phyloP scores from a whole-genome alignment of 768 basidiomycete species.

The Clathrus columnatus region DNA sequence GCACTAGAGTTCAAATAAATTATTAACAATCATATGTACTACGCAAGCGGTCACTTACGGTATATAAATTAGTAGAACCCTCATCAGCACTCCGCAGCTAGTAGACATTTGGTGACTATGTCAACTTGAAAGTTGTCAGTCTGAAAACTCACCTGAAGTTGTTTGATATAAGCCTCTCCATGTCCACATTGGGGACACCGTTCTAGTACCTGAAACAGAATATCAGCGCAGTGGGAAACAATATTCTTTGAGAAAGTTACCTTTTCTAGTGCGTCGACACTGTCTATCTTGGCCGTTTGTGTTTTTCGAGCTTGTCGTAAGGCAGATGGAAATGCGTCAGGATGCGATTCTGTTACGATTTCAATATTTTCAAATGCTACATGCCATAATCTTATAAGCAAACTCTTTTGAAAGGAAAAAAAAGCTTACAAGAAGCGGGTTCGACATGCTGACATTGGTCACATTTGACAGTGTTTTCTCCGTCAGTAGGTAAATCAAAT shows the following conservation, averaged over 20 bases:
- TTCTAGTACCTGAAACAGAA: slow-evolving; percentile 67
- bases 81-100: slow-evolving; percentile 88
- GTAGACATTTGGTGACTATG: not conserved
- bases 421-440: slow-evolving; percentile 70
- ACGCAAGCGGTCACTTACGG: too few relatives aligned
- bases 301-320: slow-evolving; percentile 84
- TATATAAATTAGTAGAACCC: slow-evolving; percentile 90
- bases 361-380: slow-evolving; percentile 88
- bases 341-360: slow-evolving; percentile 84
- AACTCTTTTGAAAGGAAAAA: not conserved
- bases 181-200: slow-evolving; percentile 85
- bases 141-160: slow-evolving; percentile 58
- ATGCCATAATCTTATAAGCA: not conserved
- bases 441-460: slow-evolving; percentile 85
- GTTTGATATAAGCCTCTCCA: slow-evolving; percentile 78
- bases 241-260: slow-evolving; percentile 22
- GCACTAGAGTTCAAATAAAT: slow-evolving; percentile 39
- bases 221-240: slow-evolving; percentile 1
- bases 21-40: not conserved
- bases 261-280: slow-evolving; percentile 55
- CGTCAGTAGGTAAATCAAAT: slow-evolving; percentile 69
- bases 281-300: slow-evolving; percentile 70
- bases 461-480: slow-evolving; percentile 68
- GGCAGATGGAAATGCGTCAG: slow-evolving; percentile 89
- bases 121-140: not conserved